Evolutionary conservation across 192 early-diverging fungal species (phyloP).

Genomic region (Gaertneriomyces sp.): DNA sequence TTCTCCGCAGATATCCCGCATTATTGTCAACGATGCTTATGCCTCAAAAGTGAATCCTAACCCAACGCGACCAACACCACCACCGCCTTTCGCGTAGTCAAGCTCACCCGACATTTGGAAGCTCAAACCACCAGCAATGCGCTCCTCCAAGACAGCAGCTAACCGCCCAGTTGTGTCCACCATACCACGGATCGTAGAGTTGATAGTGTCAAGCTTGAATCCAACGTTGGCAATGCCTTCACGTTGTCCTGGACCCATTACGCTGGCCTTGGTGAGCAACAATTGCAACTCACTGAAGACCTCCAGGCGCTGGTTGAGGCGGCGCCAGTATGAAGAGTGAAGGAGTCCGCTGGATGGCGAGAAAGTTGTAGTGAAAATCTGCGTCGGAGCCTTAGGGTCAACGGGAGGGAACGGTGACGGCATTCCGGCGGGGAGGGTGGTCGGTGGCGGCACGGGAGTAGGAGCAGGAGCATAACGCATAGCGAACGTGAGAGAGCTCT

Average conservation of each 20-base stretch:
- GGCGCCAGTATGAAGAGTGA: slow-evolving; percentile 84
- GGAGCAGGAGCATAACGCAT: slow-evolving; percentile 41
- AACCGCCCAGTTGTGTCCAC: slow-evolving; percentile 88
- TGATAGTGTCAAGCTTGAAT: slow-evolving; percentile 95
- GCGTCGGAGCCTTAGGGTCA: slow-evolving; percentile 50
- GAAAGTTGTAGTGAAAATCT: slow-evolving; percentile 51
- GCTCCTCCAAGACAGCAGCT: slow-evolving; percentile 87
- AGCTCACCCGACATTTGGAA: slow-evolving; percentile 76
- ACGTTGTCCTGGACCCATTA: slow-evolving; percentile 56
- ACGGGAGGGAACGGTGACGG: slow-evolving; percentile 49
- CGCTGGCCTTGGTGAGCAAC: slow-evolving; percentile 55
- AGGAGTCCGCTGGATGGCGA: slow-evolving; percentile 52
- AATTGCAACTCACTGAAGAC: slow-evolving; percentile 88
- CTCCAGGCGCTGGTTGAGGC: slow-evolving; percentile 90
- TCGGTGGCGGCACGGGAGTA: slow-evolving; percentile 56
- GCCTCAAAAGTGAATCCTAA: slow-evolving; percentile 84
- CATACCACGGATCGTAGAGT: slow-evolving; percentile 86
- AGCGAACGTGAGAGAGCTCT: slow-evolving; percentile 63
- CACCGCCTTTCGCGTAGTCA: slow-evolving; percentile 84
- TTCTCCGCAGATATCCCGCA: too few species aligned
- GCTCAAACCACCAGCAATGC: slow-evolving; percentile 83
- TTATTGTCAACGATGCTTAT: slow-evolving; percentile 32
- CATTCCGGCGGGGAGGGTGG: slow-evolving; percentile 44
- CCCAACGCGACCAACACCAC: slow-evolving; percentile 56
- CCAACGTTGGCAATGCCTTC: slow-evolving; percentile 93